These are phyloP conservation scores for Arxiozyma bovina DNA, from an alignment of 1,139 yeast species.

Conservation along the genomic window DNA sequence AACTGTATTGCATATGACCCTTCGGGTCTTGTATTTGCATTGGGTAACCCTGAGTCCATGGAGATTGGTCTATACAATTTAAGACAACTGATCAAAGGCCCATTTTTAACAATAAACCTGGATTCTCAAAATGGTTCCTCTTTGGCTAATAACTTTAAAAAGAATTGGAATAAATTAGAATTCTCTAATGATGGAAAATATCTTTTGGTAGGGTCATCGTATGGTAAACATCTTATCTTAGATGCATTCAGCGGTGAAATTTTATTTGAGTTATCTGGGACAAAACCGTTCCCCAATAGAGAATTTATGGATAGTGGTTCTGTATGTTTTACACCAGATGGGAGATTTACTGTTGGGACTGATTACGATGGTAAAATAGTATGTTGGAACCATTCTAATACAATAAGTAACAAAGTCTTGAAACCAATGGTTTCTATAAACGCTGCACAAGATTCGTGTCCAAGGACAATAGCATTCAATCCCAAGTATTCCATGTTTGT, in stretches of 20 bases:
- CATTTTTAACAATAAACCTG: slow-evolving; percentile 39
- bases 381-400: slow-evolving; percentile 51
- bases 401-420: slow-evolving; percentile 25
- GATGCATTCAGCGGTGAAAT: slow-evolving; percentile 66
- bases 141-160: slow-evolving; percentile 24
- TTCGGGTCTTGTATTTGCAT: slow-evolving; percentile 70
- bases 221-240: slow-evolving; percentile 46
- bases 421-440: slow-evolving; percentile 28
- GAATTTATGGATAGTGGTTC: slow-evolving; percentile 51
- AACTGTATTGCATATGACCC: slow-evolving; percentile 68
- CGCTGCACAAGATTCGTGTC: slow-evolving; percentile 33
- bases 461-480: slow-evolving; percentile 63
- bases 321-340: slow-evolving; percentile 76
- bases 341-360: slow-evolving; percentile 59
- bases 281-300: slow-evolving; percentile 34
- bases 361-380: slow-evolving; percentile 46
- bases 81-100: slow-evolving; percentile 48
- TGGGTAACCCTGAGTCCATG: slow-evolving; percentile 45
- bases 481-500: slow-evolving; percentile 73
- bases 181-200: slow-evolving; percentile 76
- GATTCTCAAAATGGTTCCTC: slow-evolving; percentile 16
- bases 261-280: slow-evolving; percentile 45
- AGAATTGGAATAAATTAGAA: slow-evolving; percentile 58
- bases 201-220: slow-evolving; percentile 53
- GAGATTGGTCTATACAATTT: slow-evolving; percentile 54